These are phyloP conservation scores for Macaranga tanarius DNA, from an alignment of 441 rosid genomes.

Conservation along the genomic window DNA sequence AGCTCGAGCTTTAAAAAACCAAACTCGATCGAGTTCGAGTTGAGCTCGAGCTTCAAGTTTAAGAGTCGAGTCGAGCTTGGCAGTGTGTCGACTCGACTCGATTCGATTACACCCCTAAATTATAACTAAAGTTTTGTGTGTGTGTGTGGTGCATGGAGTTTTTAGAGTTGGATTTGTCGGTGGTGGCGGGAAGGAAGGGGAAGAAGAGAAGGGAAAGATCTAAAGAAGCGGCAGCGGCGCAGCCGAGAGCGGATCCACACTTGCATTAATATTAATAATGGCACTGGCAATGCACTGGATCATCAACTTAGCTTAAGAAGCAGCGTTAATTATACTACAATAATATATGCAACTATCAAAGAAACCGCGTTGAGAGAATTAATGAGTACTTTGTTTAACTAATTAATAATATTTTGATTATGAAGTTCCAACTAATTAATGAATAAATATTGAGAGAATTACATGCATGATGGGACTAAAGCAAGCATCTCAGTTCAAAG, in stretches of 20 bases:
- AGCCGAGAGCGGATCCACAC: constrained; percentile 45
- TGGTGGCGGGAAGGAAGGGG: constrained; percentile 29
- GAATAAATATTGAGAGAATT: too few species aligned
- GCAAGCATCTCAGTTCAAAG: too few species aligned
- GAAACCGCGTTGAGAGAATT: constrained; percentile 12
- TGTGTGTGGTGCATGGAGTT: background rate
- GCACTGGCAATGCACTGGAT: background rate
- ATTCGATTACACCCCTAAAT: too few species aligned
- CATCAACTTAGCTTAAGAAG: background rate
- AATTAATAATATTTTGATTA: too few species aligned
- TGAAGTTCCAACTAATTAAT: too few species aligned
- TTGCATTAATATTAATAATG: constrained; percentile 12
- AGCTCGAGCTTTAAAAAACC: too few species aligned
- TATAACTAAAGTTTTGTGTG: too few species aligned
- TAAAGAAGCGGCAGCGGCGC: constrained; percentile 35
- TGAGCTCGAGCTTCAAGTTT: too few species aligned
- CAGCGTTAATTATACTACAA: background rate
- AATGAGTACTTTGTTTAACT: background rate
- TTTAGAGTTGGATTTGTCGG: constrained; percentile 18
- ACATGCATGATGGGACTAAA: too few species aligned
- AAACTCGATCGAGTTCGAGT: too few species aligned
- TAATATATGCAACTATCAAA: background rate
- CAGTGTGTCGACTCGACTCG: too few species aligned
- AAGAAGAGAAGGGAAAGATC: background rate
- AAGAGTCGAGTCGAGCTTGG: too few species aligned